These are phyloP conservation scores for Mortierella sp. DNA, from an alignment of 371 early-diverging fungal genomes.

Conservation along the genomic window DNA sequence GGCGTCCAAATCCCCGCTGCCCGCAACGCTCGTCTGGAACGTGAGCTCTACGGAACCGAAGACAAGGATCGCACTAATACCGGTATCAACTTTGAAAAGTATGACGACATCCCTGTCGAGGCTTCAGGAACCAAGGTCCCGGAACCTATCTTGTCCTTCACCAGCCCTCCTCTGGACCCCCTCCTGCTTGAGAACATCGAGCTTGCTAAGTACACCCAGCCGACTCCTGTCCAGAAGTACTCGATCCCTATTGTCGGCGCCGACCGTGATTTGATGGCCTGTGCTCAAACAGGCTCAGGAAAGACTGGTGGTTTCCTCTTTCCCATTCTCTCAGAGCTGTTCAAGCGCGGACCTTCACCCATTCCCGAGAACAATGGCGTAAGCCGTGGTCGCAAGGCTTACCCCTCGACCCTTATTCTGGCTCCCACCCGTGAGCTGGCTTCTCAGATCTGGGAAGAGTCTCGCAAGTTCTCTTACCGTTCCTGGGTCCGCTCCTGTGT, in stretches of 20 bases:
- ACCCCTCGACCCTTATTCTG: constrained; percentile 89
- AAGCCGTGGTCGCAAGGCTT: constrained; percentile 88
- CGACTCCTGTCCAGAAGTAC: constrained; percentile 97
- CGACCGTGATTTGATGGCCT: constrained; percentile 86
- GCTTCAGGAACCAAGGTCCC: constrained; percentile 89
- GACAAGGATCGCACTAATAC: constrained; percentile 78
- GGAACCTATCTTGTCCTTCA: constrained; percentile 73
- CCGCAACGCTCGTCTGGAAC: constrained; percentile 83
- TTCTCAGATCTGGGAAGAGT: constrained; percentile 91
- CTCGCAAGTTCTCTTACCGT: constrained; percentile 89
- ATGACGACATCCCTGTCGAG: constrained; percentile 97
- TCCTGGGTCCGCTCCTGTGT: constrained; percentile 95
- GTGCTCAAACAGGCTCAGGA: constrained; percentile 97
- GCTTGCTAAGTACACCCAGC: constrained; percentile 89
- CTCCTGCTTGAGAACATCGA: constrained; percentile 94
- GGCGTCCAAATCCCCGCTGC: constrained; percentile 81
- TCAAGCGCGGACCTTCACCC: constrained; percentile 89
- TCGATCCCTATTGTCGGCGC: constrained; percentile 91
- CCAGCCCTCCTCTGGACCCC: constrained; percentile 84
- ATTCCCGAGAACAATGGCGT: constrained; percentile 67
- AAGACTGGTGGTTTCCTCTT: constrained; percentile 93
- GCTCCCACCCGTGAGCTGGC: constrained; percentile 99
- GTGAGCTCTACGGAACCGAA: constrained; percentile 83
- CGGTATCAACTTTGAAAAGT: constrained; percentile 98
- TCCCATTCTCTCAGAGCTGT: constrained; percentile 91